Evolutionary conservation across 805 yeast species (phyloP), one percentile per base, ranked within the genome.

Genomic region (Starmerella vitae): DNA sequence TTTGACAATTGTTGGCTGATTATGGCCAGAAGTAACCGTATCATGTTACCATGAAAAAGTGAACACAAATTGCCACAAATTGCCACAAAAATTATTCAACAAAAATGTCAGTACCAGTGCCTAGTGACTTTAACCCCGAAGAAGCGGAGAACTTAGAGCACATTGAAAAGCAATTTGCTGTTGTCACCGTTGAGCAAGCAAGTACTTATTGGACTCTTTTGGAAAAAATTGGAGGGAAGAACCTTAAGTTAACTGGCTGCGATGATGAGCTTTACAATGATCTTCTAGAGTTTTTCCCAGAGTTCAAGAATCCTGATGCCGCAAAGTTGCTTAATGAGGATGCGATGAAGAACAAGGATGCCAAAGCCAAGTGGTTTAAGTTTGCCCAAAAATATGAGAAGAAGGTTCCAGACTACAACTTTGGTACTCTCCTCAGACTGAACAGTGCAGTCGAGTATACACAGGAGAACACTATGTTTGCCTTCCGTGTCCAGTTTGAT

Each of bases 111-210:
- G 39, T 44, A 8, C 17, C 7, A 8, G 42, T 44, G 12, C 49
- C 49, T 3, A 17, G 18, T 2, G 21, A 39, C 22, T 83, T 84
- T 57, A 72, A 78, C 54, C 86, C 98, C 15, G 94, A 91, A 55
- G 71, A 68, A 43, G 96, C 98, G 33, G 95, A 91, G 45, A 91
- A 91, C 66, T 68, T 83, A 53, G 97, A 88, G 62, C 94, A 84
- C 53, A 84, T 91, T 55, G 98, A 91, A 63, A 84, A 76, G 70
- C 97, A 91, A 65, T 91, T 91, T 56, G 97, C 98, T 30, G 98
- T 91, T 43, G 83, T 80, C 62, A 98, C 97, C 4, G 98, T 91
- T 14, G 76, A 73, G 61, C 97, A 91, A 60, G 91, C 94, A 42
- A 93, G 37, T 47, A 78, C 94, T 1, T 91, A 88, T 70, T 91